Percentiles rank a stretch among this genome's conserved stretches.
These are phyloP conservation scores for Penicillium sp. DNA, from an alignment of 2,329 filamentous ascomycete genomes.

Conservation along the genomic window DNA sequence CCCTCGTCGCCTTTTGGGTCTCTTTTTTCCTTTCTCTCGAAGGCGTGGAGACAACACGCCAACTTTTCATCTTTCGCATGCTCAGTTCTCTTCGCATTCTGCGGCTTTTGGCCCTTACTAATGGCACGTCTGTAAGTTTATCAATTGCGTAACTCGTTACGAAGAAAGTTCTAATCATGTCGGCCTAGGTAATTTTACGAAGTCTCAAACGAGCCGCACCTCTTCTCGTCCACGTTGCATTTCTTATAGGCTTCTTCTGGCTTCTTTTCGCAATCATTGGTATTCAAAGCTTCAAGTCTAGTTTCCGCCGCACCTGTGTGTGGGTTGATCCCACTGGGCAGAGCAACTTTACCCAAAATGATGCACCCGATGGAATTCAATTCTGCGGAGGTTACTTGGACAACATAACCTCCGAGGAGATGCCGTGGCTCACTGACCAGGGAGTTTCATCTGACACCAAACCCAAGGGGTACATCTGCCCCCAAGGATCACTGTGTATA, in stretches of 20 bases:
- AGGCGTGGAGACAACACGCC: slow-evolving; percentile 61
- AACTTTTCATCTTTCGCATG: slow-evolving; percentile 92
- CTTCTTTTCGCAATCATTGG: slow-evolving; percentile 93
- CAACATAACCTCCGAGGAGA: slow-evolving; percentile 49
- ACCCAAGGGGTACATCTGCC: slow-evolving; percentile 81
- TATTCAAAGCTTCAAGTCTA: slow-evolving; percentile 91
- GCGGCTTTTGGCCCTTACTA: slow-evolving; percentile 82
- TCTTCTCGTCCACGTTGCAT: slow-evolving; percentile 83
- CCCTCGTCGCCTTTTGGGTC: slow-evolving; percentile 92
- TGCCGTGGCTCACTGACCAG: slow-evolving; percentile 64
- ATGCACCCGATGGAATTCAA: slow-evolving; percentile 57
- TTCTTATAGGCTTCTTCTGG: slow-evolving; percentile 96
- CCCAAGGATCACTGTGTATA: slow-evolving; percentile 73
- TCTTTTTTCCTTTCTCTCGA: slow-evolving; percentile 68
- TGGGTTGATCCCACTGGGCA: slow-evolving; percentile 60
- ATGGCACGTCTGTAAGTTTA: slow-evolving; percentile 73
- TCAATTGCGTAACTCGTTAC: not conserved
- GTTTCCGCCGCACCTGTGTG: slow-evolving; percentile 68
- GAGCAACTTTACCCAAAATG: slow-evolving; percentile 39
- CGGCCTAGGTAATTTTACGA: slow-evolving; percentile 84
- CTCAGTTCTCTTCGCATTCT: slow-evolving; percentile 90
- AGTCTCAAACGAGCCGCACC: slow-evolving; percentile 95
- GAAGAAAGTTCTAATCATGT: no score
- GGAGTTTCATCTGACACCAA: slow-evolving; percentile 43
- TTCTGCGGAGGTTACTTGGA: slow-evolving; percentile 83